Conservation (phyloP, 148 eudicot species). For the Chenopodium album region DNA sequence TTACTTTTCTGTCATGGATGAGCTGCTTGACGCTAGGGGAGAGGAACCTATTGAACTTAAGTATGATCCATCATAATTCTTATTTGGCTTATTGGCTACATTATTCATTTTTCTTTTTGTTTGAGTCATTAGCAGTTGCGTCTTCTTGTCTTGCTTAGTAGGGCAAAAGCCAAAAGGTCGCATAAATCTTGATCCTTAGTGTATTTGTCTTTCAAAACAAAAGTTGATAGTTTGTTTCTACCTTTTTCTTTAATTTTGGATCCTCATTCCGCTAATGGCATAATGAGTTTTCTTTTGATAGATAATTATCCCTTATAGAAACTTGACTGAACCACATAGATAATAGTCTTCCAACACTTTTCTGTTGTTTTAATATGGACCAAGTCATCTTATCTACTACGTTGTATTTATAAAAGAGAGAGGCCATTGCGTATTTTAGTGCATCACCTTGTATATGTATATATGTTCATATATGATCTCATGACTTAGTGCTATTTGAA, state of each 20-base stretch:
- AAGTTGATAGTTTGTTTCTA: neutral
- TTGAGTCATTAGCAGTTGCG: neutral
- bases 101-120: neutral
- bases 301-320: neutral
- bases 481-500: neutral
- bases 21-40: conserved; percentile 22
- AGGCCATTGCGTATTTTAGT: neutral
- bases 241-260: neutral
- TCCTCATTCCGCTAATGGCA: neutral
- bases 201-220: neutral
- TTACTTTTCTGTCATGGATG: conserved; percentile 31
- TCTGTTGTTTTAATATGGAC: neutral
- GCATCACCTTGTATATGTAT: neutral
- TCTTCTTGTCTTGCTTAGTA: neutral
- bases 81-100: neutral
- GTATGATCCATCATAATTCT: neutral
- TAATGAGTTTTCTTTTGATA: neutral
- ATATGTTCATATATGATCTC: neutral
- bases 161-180: neutral
- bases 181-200: no score
- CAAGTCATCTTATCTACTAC: no score
- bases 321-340: neutral
- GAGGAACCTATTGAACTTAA: conserved; percentile 27
- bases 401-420: neutral
- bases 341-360: neutral